Evolutionary conservation across 176 grass and related monocot species (phyloP), one percentile per base, ranked within the genome.

Genomic region (Lolium perenne): DNA sequence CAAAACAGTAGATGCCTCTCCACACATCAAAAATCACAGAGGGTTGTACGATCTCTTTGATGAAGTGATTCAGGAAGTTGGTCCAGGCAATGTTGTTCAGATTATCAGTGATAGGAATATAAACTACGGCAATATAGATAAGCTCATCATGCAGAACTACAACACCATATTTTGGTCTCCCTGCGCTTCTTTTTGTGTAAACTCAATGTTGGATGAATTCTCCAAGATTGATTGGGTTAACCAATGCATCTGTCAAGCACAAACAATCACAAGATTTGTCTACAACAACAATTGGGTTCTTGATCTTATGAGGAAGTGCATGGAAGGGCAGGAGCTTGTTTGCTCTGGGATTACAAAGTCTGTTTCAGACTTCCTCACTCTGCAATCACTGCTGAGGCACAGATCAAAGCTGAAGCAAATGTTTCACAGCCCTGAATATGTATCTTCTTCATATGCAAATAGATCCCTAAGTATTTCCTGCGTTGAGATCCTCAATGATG

Each of bases 181-280:
- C 55, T 98, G 96, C n/a, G 93, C 96, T 64, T 95, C 96, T 7
- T 87, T 83, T 71, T 98, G 96, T 84, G 22, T 98, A 29, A 95
- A 98, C 80, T 91, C 91, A 38, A 94, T 95, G 84, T 81, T 98
- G 77, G 93, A 98, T 55, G 93, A 95, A 15, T 98, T 98, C 21
- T 94, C 93, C 73, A 98, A 91, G 83, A 90, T 95, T 47, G 96
- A 95, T 80, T 98, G 96, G 96, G 96, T 95, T 61, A 95, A 86
- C 84, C 85, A 85, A 80, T 95, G 93, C 77, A 94, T 98, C 77
- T 86, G 87, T 71, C 96, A 95, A 83, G 93, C 93, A 41, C 96
- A 95, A 64, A 87, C 82, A 75, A 76, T 98, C 62, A 98, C 96
- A 63, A 86, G 87, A 88, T 98, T 95, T 82, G 89, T 95, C 65